Percentiles rank a stretch among this genome's conserved stretches.
phyloP scores from a whole-genome alignment of 176 grass and related monocot species.

The Elaeis guineensis region DNA sequence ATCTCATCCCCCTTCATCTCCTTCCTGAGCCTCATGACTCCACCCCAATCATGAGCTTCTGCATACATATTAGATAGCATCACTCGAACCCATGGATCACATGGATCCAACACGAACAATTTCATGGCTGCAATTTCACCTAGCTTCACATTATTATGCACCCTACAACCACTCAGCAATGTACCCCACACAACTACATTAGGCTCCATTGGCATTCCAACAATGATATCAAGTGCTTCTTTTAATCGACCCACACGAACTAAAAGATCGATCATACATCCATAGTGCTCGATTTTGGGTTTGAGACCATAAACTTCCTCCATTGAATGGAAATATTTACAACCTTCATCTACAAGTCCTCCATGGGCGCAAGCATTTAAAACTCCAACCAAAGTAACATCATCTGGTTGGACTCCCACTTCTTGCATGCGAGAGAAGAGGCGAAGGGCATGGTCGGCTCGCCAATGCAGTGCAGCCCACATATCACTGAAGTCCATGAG shows the following conservation, averaged over 20 bases:
- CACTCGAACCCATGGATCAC: conserved; percentile 29
- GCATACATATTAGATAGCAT: no score
- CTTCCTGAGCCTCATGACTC: no score
- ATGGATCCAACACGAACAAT: conserved; percentile 51
- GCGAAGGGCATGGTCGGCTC: conserved; percentile 36
- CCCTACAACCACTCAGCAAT: conserved; percentile 62
- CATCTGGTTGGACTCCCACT: conserved; percentile 41
- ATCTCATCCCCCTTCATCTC: no score
- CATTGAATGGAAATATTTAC: conserved; percentile 52
- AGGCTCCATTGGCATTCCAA: conserved; percentile 56
- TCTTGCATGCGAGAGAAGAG: conserved; percentile 52
- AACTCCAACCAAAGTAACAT: conserved; percentile 60
- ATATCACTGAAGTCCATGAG: conserved; percentile 72
- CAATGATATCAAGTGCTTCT: conserved; percentile 59
- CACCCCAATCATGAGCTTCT: no score
- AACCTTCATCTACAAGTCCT: conserved; percentile 55
- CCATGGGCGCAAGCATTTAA: conserved; percentile 69
- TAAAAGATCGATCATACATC: no score
- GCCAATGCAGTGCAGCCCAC: conserved; percentile 67
- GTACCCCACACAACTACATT: conserved; percentile 58
- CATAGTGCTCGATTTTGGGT: not conserved
- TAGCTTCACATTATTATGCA: conserved; percentile 50
- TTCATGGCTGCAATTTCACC: conserved; percentile 45
- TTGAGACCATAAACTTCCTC: conserved; percentile 32
- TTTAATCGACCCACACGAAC: conserved; percentile 20